Evolutionary conservation across 1,139 yeast genomes (phyloP).

Genomic region (Zhuliangozyma parablackwelliae): DNA sequence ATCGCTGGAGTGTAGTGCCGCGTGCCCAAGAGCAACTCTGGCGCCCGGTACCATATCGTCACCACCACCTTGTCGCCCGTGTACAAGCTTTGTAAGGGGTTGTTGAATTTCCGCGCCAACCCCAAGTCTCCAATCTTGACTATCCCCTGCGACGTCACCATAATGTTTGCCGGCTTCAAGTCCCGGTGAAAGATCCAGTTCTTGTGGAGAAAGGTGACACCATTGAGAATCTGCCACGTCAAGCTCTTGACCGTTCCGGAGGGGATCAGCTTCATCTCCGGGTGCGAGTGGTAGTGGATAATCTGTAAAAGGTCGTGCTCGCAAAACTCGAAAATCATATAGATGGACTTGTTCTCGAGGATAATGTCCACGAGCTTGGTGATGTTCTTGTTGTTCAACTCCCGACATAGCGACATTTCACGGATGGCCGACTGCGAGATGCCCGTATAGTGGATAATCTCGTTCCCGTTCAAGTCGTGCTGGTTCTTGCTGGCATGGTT

Average conservation of each 20-base stretch:
- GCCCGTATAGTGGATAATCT: constrained; percentile 85
- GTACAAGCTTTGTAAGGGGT: constrained; percentile 83
- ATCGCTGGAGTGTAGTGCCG: constrained; percentile 93
- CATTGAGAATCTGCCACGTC: constrained; percentile 88
- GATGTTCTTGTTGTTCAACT: constrained; percentile 73
- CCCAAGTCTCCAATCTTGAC: constrained; percentile 97
- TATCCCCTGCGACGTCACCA: constrained; percentile 85
- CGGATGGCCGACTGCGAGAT: constrained; percentile 94
- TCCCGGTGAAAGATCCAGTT: constrained; percentile 97
- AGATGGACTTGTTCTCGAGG: constrained; percentile 85
- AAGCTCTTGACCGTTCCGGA: constrained; percentile 74
- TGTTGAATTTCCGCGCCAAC: constrained; percentile 83
- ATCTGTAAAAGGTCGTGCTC: constrained; percentile 93
- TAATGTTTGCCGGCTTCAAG: constrained; percentile 94
- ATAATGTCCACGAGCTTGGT: constrained; percentile 78
- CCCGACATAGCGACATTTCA: constrained; percentile 94
- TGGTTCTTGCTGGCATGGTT: constrained; percentile 44
- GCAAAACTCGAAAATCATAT: constrained; percentile 93
- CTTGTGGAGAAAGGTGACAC: constrained; percentile 86
- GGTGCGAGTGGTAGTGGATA: constrained; percentile 90
- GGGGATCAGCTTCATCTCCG: constrained; percentile 75
- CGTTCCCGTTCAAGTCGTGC: constrained; percentile 58
- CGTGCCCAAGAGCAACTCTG: constrained; percentile 85
- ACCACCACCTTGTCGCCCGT: constrained; percentile 97
- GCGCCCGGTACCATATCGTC: constrained; percentile 97